Percentiles rank a stretch among this genome's conserved stretches.
phyloP scores from a whole-genome alignment of 2,329 filamentous ascomycete genomes.

The Penicillium freii region DNA sequence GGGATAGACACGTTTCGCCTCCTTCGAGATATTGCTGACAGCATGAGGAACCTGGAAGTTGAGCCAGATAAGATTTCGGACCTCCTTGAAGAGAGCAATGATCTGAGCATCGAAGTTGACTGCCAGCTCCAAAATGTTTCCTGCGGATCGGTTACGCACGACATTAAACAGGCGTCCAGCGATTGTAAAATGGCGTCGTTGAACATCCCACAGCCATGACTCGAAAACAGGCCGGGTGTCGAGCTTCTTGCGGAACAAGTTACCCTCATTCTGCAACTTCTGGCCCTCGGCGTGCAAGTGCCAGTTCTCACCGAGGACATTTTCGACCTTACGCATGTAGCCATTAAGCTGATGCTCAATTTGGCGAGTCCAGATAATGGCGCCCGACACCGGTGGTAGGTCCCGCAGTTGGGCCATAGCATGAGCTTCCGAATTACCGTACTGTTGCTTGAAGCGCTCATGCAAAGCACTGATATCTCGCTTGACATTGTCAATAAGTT shows the following conservation, averaged over 20 bases:
- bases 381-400: conserved; percentile 89
- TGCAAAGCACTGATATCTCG: conserved; percentile 90
- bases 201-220: conserved; percentile 89
- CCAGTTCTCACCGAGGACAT: conserved; percentile 94
- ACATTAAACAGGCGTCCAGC: conserved; percentile 90
- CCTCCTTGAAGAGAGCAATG: conserved; percentile 98
- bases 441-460: conserved; percentile 97
- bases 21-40: conserved; percentile 93
- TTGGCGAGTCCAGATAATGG: conserved; percentile 95
- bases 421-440: conserved; percentile 95
- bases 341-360: conserved; percentile 93
- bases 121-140: conserved; percentile 79
- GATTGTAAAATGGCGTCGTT: conserved; percentile 84
- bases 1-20: conserved; percentile 97
- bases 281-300: conserved; percentile 90
- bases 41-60: conserved; percentile 92
- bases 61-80: conserved; percentile 91
- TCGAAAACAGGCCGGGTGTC: conserved; percentile 93
- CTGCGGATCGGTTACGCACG: conserved; percentile 80
- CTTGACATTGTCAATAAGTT: conserved; percentile 97
- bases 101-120: conserved; percentile 98
- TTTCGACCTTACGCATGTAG: conserved; percentile 99
- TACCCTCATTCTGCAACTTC: conserved; percentile 86
- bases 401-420: conserved; percentile 98
- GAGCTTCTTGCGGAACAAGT: conserved; percentile 92